Evolutionary conservation across 306 rosid genomes (phyloP).

Genomic region (Quercus bicolor): DNA sequence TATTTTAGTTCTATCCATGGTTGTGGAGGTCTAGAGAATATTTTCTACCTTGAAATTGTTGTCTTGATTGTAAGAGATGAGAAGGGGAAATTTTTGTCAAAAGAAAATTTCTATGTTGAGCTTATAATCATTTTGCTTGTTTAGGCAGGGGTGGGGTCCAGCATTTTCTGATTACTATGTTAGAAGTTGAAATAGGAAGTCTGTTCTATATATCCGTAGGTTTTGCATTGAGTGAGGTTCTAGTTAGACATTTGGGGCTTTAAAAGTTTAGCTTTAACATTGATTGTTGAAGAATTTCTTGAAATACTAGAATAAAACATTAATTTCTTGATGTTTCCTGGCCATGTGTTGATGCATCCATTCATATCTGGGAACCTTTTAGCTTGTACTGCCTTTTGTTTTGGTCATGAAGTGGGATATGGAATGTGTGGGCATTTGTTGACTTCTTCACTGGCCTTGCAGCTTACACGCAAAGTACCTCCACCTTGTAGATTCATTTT

Average conservation of each 20-base stretch:
- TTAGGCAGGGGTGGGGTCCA: not conserved
- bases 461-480: too few relatives aligned
- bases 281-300: not conserved
- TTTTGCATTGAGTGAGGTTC: not conserved
- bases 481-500: not conserved
- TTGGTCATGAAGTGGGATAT: not conserved
- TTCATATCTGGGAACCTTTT: not conserved
- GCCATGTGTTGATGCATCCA: not conserved
- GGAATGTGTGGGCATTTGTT: not conserved
- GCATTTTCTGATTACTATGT: not conserved
- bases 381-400: not conserved
- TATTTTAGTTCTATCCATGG: not conserved
- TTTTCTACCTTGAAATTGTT: not conserved
- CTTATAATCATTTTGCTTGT: not conserved
- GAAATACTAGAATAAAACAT: not conserved
- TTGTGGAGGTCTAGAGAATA: not conserved
- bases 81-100: not conserved
- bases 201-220: not conserved
- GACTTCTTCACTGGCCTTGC: too few relatives aligned
- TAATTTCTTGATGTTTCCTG: not conserved
- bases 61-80: not conserved
- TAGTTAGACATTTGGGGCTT: not conserved
- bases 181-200: not conserved
- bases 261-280: not conserved
- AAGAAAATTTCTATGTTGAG: too few relatives aligned